Conservation (phyloP, 2,329 filamentous ascomycete species). For the Ophiostoma quercus region DNA sequence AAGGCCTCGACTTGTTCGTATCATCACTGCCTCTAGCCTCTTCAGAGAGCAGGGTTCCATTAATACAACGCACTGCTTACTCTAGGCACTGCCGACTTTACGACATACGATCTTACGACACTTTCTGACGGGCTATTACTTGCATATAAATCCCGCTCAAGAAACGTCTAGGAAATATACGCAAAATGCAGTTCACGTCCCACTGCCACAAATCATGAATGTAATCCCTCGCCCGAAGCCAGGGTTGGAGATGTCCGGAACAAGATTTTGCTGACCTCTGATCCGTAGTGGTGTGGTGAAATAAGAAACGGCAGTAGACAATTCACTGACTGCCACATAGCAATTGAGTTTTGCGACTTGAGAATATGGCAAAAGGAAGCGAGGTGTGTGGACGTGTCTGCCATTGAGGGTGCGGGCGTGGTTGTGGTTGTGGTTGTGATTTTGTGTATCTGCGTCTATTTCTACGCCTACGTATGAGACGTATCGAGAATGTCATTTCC, state of each 20-base stretch:
- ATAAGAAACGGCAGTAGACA: no score
- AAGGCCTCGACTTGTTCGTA: neutral
- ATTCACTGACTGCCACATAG: neutral
- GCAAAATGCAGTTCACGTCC: neutral
- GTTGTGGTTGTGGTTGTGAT: neutral
- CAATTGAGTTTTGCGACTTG: neutral
- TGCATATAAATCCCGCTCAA: neutral
- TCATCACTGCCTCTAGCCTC: neutral
- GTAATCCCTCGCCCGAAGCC: neutral
- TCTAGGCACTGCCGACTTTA: neutral
- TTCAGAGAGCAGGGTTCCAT: neutral
- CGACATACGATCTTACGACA: neutral
- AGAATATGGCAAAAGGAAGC: neutral
- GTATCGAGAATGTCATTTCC: neutral
- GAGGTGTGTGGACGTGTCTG: conserved; percentile 1
- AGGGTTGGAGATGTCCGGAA: conserved; percentile 1
- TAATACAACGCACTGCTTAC: neutral
- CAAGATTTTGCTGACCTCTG: neutral
- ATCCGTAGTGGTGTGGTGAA: neutral
- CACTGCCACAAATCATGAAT: neutral
- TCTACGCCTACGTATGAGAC: neutral
- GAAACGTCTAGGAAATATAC: neutral
- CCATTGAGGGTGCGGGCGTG: neutral
- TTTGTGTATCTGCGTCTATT: neutral
- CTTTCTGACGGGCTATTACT: neutral